A percentile compares a stretch with the other conserved stretches of the same genome.
Conservation (phyloP, 2,329 filamentous ascomycete genomes). For the Penicillium sp. region DNA sequence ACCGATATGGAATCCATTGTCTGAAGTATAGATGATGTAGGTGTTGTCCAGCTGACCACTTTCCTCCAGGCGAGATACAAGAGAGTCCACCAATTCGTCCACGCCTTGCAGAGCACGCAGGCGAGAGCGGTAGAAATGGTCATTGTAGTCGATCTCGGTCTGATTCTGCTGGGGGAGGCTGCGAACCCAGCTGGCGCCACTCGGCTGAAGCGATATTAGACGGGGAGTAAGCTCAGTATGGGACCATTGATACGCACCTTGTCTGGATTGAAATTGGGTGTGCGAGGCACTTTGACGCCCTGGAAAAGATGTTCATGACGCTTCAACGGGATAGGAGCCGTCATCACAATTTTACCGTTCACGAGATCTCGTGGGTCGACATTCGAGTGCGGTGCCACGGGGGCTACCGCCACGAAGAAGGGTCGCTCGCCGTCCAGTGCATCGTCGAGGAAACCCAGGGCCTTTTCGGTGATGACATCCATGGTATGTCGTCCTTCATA, state of each 20-base stretch:
- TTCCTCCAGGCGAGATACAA: conserved; percentile 46
- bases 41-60: conserved; percentile 53
- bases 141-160: conserved; percentile 53
- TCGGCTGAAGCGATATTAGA: conserved; percentile 30
- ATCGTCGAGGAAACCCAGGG: conserved; percentile 62
- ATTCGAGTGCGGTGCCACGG: conserved; percentile 67
- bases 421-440: conserved; percentile 58
- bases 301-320: conserved; percentile 65
- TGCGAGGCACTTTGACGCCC: conserved; percentile 61
- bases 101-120: conserved; percentile 55
- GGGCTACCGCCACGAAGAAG: conserved; percentile 68
- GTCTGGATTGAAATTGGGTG: conserved; percentile 66
- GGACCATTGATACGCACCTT: conserved; percentile 38
- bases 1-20: conserved; percentile 64
- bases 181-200: conserved; percentile 51
- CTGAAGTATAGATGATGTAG: conserved; percentile 62
- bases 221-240: background rate
- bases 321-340: conserved; percentile 59
- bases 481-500: conserved; percentile 58
- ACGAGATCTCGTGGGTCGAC: conserved; percentile 42
- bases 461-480: conserved; percentile 63
- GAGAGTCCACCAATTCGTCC: conserved; percentile 55
- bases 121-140: conserved; percentile 54
- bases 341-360: conserved; percentile 36
- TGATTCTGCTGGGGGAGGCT: conserved; percentile 48